These are phyloP conservation scores for Monilinia fructigena DNA, from an alignment of 2,329 filamentous ascomycete genomes.

Conservation along the genomic window DNA sequence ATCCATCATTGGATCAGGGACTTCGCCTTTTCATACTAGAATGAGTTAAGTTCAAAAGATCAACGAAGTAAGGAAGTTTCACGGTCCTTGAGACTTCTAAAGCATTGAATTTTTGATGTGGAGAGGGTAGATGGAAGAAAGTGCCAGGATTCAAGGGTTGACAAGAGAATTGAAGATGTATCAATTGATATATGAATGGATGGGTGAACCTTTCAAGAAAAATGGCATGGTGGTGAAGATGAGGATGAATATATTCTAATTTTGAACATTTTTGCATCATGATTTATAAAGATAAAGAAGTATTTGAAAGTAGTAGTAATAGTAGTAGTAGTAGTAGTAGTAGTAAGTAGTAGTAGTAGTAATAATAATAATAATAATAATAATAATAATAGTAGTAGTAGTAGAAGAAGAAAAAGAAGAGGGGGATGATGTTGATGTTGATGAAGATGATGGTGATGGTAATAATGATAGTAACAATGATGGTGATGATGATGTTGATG, in stretches of 20 bases:
- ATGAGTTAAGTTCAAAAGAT: background rate
- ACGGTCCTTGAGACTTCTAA: constrained; percentile 9
- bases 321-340: no score
- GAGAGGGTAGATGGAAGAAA: background rate
- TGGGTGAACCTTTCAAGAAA: background rate
- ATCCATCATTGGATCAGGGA: constrained; percentile 7
- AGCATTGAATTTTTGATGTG: background rate
- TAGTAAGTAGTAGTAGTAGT: no score
- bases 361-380: no score
- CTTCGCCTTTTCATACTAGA: constrained; percentile 8
- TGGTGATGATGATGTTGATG: no score
- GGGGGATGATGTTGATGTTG: no score
- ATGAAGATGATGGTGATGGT: no score
- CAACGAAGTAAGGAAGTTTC: background rate
- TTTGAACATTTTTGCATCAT: background rate
- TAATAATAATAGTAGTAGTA: no score
- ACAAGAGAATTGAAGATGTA: background rate
- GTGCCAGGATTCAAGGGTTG: background rate
- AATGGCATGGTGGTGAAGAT: no score
- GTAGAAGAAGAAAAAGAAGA: no score
- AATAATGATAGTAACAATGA: no score
- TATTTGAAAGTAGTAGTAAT: no score
- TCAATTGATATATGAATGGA: background rate
- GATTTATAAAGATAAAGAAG: no score
- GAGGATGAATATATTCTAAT: background rate